Evolutionary conservation across 441 rosid species (phyloP).

Genomic region (Pelargonium citronellum): DNA sequence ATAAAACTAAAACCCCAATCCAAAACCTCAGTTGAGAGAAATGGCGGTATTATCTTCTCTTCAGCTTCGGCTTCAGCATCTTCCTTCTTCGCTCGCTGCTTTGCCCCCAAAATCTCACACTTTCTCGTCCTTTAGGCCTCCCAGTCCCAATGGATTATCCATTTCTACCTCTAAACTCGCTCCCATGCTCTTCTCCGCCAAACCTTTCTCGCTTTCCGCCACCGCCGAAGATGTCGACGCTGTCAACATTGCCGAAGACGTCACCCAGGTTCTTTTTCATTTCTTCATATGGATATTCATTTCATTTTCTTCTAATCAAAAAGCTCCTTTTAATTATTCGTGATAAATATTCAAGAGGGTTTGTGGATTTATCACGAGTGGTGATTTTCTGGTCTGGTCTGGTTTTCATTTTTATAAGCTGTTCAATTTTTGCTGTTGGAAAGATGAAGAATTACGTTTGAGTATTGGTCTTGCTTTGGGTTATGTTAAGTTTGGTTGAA

Average conservation of each 20-base stretch:
- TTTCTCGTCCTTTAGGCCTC: constrained; percentile 21
- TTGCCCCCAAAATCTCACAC: constrained; percentile 20
- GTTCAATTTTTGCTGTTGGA: background rate
- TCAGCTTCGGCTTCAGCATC: constrained; percentile 42
- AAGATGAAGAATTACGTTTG: background rate
- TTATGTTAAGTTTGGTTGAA: no score
- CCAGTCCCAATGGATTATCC: constrained; percentile 19
- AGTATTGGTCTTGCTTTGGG: no score
- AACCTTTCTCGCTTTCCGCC: constrained; percentile 32
- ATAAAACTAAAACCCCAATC: constrained; percentile 14
- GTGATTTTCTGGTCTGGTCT: background rate
- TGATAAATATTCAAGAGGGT: background rate
- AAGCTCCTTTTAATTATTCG: background rate
- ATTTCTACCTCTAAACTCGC: constrained; percentile 21
- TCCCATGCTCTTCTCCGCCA: constrained; percentile 24
- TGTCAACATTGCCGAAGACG: constrained; percentile 87
- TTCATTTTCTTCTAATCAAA: background rate
- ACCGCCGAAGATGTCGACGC: constrained; percentile 31
- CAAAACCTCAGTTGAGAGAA: constrained; percentile 27
- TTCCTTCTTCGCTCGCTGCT: constrained; percentile 25
- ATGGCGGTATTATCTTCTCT: constrained; percentile 37
- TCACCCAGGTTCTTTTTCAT: constrained; percentile 64
- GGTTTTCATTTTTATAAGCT: background rate
- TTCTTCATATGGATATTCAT: no score
- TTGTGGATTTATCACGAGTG: background rate